Base-by-base conservation (phyloP, 257 asterid genomes). In the Fraxinus cuspidata region DNA sequence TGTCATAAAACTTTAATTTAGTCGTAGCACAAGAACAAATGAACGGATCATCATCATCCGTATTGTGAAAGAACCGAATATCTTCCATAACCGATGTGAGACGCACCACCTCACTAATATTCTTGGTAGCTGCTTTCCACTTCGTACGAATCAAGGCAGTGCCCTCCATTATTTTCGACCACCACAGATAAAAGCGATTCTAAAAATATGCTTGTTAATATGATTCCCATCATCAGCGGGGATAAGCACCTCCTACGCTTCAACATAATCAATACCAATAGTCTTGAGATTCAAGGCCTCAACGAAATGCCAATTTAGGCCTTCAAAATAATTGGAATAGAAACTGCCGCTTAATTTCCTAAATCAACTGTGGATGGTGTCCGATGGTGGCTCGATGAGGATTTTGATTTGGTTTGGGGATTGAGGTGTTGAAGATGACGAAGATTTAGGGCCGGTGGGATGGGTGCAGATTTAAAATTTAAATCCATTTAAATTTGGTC, bases 281-380 rank as follows among this genome's bases (percentile, higher is more conserved):
- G 97, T 89, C 38, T 93, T 93, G 0, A 91, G 90, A 74, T 91
- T 93, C 64, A 91, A 97, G 12, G 98, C 97, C 93, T 93, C 97
- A 19, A 91, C 98, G 70, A 90, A 93, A 58, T 93, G 97, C 98
- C 97, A 25, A 93, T 92, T 0, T 97, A 84, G 10, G 96, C 97
- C 82, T 90, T 93, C 4, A 96, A 96, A 97, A 93, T 93, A 7
- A 93, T 95, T 2, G 97, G 97, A 31, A 93, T 92, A 18, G 97
- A 92, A 0, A 92, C 95, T 0, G 95, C 93, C 83, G 93, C 79
- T 91, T 92, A 78, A 93, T 92, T 19, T 92, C 96, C 85, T 91
- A 89, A 73, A 93, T 90, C 1, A 90, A 80, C 31, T 89, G 92
- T 0, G 96, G 97, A 32, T 32, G 35, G 35, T 32, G 35, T 0